Percentiles rank a stretch among this genome's conserved stretches.
Evolutionary conservation across 352 stramenopile species (phyloP).

Genomic region (Saprolegnia diclina): DNA sequence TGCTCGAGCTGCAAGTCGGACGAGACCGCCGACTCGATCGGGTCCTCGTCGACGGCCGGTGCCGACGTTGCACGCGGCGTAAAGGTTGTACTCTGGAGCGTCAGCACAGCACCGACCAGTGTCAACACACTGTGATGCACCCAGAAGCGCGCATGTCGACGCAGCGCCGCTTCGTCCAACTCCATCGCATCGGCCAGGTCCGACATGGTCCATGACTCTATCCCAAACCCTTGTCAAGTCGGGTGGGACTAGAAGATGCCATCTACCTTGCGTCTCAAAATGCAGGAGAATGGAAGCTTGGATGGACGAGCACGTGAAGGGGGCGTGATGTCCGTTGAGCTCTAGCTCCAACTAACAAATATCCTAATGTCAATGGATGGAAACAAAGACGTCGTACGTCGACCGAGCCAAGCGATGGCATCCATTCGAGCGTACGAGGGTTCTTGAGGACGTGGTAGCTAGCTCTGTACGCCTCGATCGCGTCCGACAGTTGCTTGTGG

Average conservation of each 20-base stretch:
- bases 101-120: conserved; percentile 27
- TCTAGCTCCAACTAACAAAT: conserved; percentile 81
- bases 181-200: conserved; percentile 57
- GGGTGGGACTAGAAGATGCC: conserved; percentile 3
- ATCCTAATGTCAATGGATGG: conserved; percentile 1
- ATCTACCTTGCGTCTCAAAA: conserved; percentile 88
- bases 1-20: conserved; percentile 87
- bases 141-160: conserved; percentile 63
- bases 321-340: conserved; percentile 66
- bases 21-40: conserved; percentile 81
- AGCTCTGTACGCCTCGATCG: conserved; percentile 84
- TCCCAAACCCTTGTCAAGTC: neutral
- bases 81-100: conserved; percentile 27
- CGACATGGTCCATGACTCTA: conserved; percentile 45
- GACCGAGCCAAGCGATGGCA: conserved; percentile 90
- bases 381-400: conserved; percentile 34
- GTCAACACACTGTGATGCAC: conserved; percentile 60
- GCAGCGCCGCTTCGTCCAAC: conserved; percentile 47
- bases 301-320: conserved; percentile 88
- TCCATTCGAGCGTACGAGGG: conserved; percentile 90
- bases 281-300: conserved; percentile 93
- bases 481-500: conserved; percentile 72
- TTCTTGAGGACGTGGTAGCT: conserved; percentile 93
- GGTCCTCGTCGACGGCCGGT: conserved; percentile 45
- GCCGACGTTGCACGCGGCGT: conserved; percentile 42